These are phyloP conservation scores for Cryomyces minteri DNA, from an alignment of 495 filamentous ascomycete genomes.

Conservation along the genomic window DNA sequence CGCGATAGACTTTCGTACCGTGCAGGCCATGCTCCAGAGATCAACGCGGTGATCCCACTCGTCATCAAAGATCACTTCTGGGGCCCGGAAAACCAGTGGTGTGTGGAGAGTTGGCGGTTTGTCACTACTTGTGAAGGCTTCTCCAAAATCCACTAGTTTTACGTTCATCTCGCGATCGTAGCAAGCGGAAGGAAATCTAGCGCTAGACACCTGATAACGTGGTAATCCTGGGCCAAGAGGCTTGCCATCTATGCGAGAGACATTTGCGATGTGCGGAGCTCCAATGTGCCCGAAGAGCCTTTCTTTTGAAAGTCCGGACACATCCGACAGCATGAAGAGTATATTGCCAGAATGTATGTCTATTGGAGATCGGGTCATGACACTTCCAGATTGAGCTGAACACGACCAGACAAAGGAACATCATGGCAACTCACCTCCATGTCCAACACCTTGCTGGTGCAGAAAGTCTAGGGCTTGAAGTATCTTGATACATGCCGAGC, in stretches of 20 bases:
- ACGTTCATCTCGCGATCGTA: not conserved
- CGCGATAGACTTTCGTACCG: conserved; percentile 12
- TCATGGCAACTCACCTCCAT: not conserved
- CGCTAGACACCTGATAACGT: not conserved
- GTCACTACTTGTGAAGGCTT: conserved; percentile 18
- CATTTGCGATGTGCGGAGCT: not conserved
- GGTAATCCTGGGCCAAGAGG: not conserved
- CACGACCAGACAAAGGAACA: no score
- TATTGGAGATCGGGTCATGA: not conserved
- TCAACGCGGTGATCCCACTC: conserved; percentile 24
- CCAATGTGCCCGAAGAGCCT: not conserved
- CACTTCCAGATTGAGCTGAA: not conserved
- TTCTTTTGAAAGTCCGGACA: not conserved
- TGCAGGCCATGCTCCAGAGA: conserved; percentile 26
- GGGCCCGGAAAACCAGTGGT: conserved; percentile 20
- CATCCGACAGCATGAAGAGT: not conserved
- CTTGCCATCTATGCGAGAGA: not conserved
- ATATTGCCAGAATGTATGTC: not conserved
- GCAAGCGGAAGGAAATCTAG: not conserved
- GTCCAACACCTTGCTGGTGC: not conserved
- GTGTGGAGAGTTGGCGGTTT: conserved; percentile 18
- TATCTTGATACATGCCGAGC: conserved; percentile 23
- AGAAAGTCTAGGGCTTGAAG: not conserved
- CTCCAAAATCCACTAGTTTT: conserved; percentile 26
- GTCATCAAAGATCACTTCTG: conserved; percentile 25